Conservation (phyloP, 805 yeast genomes). For the Monosporozyma servazzii region DNA sequence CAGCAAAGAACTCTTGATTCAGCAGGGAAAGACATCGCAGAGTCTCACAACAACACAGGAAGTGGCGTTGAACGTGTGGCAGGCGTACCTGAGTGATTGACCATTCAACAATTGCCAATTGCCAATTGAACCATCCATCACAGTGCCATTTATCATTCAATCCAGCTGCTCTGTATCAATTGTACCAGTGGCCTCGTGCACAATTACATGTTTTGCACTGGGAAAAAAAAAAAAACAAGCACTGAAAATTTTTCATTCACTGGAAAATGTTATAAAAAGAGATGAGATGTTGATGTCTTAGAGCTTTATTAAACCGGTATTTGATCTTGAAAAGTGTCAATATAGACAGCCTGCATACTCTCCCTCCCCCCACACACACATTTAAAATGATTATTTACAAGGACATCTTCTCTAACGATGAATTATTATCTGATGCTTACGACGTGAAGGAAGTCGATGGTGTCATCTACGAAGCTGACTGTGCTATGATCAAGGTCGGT, state of each 20-base stretch:
- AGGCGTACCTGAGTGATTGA: background rate
- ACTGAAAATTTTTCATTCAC: background rate
- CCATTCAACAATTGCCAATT: background rate
- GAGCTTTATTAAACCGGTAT: background rate
- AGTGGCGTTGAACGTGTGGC: background rate
- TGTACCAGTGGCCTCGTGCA: background rate
- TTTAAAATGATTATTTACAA: constrained; percentile 35
- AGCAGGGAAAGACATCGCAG: background rate
- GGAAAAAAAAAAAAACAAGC: background rate
- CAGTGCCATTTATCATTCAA: background rate
- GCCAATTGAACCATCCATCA: background rate
- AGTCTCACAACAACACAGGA: background rate
- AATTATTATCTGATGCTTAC: constrained; percentile 95
- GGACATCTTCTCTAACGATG: constrained; percentile 92
- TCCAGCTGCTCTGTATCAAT: background rate
- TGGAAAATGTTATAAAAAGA: background rate
- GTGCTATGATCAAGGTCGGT: constrained; percentile 81
- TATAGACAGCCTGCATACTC: background rate
- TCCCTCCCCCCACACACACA: background rate
- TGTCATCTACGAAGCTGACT: constrained; percentile 94
- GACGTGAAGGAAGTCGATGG: constrained; percentile 78
- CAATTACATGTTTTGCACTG: background rate
- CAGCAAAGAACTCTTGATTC: background rate
- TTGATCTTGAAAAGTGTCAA: background rate
- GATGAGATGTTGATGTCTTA: background rate